Base-by-base conservation (phyloP, 176 grass and related monocot species). In the Areca catechu region DNA sequence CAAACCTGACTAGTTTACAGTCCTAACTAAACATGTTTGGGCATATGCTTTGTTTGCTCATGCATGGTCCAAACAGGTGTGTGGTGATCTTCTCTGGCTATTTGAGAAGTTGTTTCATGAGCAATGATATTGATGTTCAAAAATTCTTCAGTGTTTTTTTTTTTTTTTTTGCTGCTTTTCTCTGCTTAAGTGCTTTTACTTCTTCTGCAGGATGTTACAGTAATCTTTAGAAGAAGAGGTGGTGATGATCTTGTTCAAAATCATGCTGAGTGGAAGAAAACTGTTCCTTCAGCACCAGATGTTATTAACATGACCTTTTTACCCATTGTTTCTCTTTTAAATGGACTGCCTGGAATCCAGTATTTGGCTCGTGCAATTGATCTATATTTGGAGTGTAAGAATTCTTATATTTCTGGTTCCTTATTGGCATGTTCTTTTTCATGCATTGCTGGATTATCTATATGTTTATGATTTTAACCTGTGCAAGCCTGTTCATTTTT, bases 211-310 rank as follows among this genome's bases (percentile, higher is more conserved):
- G 93, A 98, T 69, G 85, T 98, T 72, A 98, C 93, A 58, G 84
- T 98, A 71, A 98, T 98, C 69, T 98, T 92, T 81, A 83, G 93
- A 49, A 98, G 93, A 74, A 98, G 93, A 62, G 93, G 93, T 57
- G 93, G 93, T 66, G 85, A 85, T 19, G 93, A 89, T 78, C 83
- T 98, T 62, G 93, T 98, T 80, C 93, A 93, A 61, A 92, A 62
- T 78, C 86, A 67, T 88, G 75, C 22, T 62, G 83, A 92, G 16
- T 98, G 93, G 93, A 82, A 62, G 66, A 69, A 51, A 48, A 98
- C 93, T 25, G 52, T 98, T 73, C 15, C 69, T 52, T 80, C 71
- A 49, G 81, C 93, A 50, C 93, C 93, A 77, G 93, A 98, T 83
- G 89, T 98, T 71, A 92, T 98, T 79, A 86, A 76, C 70, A 98